phyloP scores from a whole-genome alignment of 2,329 filamentous ascomycete genomes.

The Fusarium fujikuroi region DNA sequence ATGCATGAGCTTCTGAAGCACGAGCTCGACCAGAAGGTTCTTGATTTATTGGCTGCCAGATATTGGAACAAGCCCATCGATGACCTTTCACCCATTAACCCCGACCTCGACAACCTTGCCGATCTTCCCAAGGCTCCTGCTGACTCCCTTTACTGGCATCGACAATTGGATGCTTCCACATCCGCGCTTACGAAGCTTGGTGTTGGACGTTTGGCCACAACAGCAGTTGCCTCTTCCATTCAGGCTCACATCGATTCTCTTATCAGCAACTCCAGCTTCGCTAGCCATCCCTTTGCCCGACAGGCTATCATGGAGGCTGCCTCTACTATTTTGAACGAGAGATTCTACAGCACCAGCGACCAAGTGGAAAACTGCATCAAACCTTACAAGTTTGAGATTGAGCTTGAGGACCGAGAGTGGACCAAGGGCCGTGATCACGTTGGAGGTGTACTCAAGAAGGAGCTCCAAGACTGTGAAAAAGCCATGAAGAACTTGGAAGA shows the following conservation, averaged over 20 bases:
- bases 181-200: slow-evolving; percentile 93
- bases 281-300: slow-evolving; percentile 89
- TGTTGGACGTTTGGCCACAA: slow-evolving; percentile 91
- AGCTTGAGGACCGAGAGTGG: slow-evolving; percentile 94
- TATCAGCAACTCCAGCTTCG: slow-evolving; percentile 83
- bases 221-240: slow-evolving; percentile 87
- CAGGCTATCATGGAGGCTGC: slow-evolving; percentile 94
- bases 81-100: slow-evolving; percentile 74
- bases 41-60: slow-evolving; percentile 89
- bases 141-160: slow-evolving; percentile 88
- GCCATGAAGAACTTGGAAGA: slow-evolving; percentile 82
- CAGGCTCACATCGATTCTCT: slow-evolving; percentile 85
- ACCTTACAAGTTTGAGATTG: slow-evolving; percentile 97
- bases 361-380: slow-evolving; percentile 99
- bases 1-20: slow-evolving; percentile 90
- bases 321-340: slow-evolving; percentile 88
- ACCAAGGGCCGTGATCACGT: slow-evolving; percentile 84
- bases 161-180: slow-evolving; percentile 91
- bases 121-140: slow-evolving; percentile 87
- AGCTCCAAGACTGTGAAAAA: slow-evolving; percentile 84
- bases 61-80: slow-evolving; percentile 98
- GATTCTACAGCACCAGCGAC: slow-evolving; percentile 96
- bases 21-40: slow-evolving; percentile 92
- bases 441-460: slow-evolving; percentile 81
- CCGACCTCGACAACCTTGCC: slow-evolving; percentile 77